These are phyloP conservation scores for Francoa sonchifolia DNA, from an alignment of 441 rosid species.

Conservation along the genomic window DNA sequence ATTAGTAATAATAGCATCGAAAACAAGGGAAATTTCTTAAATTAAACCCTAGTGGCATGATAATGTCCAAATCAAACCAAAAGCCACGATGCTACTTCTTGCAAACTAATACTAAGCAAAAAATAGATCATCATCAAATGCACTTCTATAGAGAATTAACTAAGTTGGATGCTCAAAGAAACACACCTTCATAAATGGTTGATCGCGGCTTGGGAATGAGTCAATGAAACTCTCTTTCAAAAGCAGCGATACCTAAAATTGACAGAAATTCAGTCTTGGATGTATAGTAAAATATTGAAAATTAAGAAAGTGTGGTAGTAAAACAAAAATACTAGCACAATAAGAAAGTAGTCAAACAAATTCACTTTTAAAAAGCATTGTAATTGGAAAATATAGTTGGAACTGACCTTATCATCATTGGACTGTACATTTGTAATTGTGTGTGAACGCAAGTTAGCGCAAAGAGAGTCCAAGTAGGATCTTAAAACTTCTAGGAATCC, in stretches of 20 bases:
- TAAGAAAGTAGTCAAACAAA: neutral
- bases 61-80: neutral
- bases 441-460: slow-evolving; percentile 63
- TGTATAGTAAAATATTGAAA: neutral
- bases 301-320: too few relatives aligned
- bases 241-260: slow-evolving; percentile 52
- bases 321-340: too few relatives aligned
- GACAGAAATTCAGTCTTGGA: slow-evolving; percentile 1
- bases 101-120: neutral
- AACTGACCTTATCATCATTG: slow-evolving; percentile 72
- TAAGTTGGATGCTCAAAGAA: neutral
- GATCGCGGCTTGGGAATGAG: slow-evolving; percentile 54
- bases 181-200: slow-evolving; percentile 57
- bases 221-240: slow-evolving; percentile 62
- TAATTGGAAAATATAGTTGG: slow-evolving; percentile 2
- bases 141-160: neutral
- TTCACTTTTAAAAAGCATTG: neutral
- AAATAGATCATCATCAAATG: too few relatives aligned
- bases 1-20: neutral
- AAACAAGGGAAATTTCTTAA: neutral
- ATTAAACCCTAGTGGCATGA: neutral
- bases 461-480: slow-evolving; percentile 52
- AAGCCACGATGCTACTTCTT: neutral
- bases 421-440: slow-evolving; percentile 76
- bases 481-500: slow-evolving; percentile 45